Base-by-base conservation (phyloP, 257 asterid species). In the Forsythia viridissima region DNA sequence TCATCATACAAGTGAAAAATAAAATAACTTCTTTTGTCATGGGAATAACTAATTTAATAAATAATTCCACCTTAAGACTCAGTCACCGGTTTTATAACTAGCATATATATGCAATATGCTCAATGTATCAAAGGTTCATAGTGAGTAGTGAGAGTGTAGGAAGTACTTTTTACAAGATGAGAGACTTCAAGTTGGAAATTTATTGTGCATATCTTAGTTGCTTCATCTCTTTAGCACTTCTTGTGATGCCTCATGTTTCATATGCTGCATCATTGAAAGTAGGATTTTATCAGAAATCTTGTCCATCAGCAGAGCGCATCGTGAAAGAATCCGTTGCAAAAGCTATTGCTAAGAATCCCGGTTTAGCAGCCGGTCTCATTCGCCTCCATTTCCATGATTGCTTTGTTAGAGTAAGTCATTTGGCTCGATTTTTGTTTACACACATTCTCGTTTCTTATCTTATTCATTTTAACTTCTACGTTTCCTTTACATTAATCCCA, bases 321-420 rank as follows among this genome's bases (percentile, higher is more conserved):
- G 24, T 43, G 40, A 71, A 71, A 71, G 8, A 71, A 9, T 41
- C 20, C 1, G 41, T 24, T 11, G 37, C 39, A 3, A 43, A n/a
- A 42, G 75, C 59, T 41, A 9, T 71, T 41, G 1, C 61, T 20
- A 42, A 71, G 59, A 71, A 71, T 71, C 61, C 75, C 18, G 39
- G 63, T 0, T 24, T 43, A 41, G 75, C 10, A 20, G 75, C 75
- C n/a, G 41, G 41, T 71, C 75, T 21, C 61, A 42, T 71, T 8
- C 75, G 59, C 59, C 75, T 43, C 16, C 63, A 24, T 71, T 71
- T 71, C 40, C 75, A 71, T 2, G 63, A 43, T 24, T 71, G 59
- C 11, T 43, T 71, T 11, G 40, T 43, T 71, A 71, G 75, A 24
- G 75, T 71, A 43, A 20, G 63, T 20, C 20, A 9, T 42, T 44